Percentiles rank a stretch among this genome's conserved stretches.
Evolutionary conservation across 495 filamentous ascomycete genomes (phyloP).

Genomic region (Neurospora intermedia): DNA sequence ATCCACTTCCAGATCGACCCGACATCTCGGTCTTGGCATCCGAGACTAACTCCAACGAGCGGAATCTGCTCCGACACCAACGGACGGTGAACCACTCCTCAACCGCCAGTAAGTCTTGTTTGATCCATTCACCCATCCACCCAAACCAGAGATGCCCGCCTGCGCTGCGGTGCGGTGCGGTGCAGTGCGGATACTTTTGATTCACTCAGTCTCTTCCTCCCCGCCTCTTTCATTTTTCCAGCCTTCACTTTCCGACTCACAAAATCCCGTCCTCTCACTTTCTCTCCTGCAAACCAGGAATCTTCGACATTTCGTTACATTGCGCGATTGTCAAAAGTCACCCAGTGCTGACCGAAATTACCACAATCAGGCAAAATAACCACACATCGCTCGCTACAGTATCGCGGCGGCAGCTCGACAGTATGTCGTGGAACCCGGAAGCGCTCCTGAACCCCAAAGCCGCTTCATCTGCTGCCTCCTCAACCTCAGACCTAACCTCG

Average conservation of each 20-base stretch:
- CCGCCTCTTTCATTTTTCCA: neutral
- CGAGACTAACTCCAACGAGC: neutral
- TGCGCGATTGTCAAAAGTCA: neutral
- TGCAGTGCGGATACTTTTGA: neutral
- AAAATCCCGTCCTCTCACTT: neutral
- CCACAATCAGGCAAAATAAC: neutral
- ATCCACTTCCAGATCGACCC: neutral
- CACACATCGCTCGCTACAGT: neutral
- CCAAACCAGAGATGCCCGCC: too few species aligned
- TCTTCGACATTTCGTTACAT: neutral
- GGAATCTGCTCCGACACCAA: neutral
- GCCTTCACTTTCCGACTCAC: neutral
- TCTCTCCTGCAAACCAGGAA: neutral
- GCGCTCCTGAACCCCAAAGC: slow-evolving; percentile 19
- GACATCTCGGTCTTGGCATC: neutral
- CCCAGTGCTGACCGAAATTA: neutral
- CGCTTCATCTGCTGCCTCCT: neutral
- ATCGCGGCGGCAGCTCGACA: slow-evolving; percentile 1
- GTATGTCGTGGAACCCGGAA: slow-evolving; percentile 19
- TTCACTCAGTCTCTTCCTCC: neutral
- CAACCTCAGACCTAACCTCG: slow-evolving; percentile 1
- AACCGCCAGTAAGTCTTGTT: neutral
- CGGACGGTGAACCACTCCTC: neutral
- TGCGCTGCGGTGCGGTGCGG: neutral
- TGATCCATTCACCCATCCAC: neutral